Percentiles rank a stretch among this genome's conserved stretches.
Evolutionary conservation across 1,284 basidiomycete genomes (phyloP).

Genomic region (Vanrija sp.): DNA sequence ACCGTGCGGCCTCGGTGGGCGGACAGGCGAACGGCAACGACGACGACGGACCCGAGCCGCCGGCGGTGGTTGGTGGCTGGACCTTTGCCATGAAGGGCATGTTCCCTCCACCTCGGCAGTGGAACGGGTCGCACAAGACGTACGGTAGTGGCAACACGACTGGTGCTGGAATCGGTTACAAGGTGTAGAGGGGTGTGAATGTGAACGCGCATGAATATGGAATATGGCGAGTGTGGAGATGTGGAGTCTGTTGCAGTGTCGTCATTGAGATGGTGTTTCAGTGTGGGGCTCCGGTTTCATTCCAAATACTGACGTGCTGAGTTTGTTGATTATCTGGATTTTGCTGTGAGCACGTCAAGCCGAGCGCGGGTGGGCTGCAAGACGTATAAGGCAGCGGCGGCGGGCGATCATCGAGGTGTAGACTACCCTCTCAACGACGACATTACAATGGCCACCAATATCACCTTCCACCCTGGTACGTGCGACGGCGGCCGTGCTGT

Average conservation of each 20-base stretch:
- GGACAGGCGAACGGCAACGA: constrained; percentile 13
- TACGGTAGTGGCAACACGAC: constrained; percentile 40
- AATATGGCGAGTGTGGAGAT: background rate
- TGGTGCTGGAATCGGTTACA: constrained; percentile 42
- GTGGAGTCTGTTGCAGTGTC: background rate
- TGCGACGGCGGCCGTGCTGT: no score
- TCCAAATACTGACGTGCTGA: no score
- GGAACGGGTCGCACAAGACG: constrained; percentile 36
- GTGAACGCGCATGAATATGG: background rate
- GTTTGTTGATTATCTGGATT: background rate
- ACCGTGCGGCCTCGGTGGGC: constrained; percentile 30
- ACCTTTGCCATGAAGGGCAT: constrained; percentile 50
- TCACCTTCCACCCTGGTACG: constrained; percentile 72
- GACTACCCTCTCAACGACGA: background rate
- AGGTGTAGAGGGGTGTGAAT: constrained; percentile 2
- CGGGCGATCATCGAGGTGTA: no score
- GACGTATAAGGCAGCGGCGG: no score
- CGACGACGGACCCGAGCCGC: constrained; percentile 33
- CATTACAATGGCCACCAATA: constrained; percentile 70
- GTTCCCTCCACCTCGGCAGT: constrained; percentile 48
- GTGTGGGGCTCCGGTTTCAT: background rate
- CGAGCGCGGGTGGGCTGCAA: no score
- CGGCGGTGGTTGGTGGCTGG: constrained; percentile 43
- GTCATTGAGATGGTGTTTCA: background rate
- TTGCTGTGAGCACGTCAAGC: background rate